Conservation (phyloP, 306 rosid species). For the Citrullus amarus region DNA sequence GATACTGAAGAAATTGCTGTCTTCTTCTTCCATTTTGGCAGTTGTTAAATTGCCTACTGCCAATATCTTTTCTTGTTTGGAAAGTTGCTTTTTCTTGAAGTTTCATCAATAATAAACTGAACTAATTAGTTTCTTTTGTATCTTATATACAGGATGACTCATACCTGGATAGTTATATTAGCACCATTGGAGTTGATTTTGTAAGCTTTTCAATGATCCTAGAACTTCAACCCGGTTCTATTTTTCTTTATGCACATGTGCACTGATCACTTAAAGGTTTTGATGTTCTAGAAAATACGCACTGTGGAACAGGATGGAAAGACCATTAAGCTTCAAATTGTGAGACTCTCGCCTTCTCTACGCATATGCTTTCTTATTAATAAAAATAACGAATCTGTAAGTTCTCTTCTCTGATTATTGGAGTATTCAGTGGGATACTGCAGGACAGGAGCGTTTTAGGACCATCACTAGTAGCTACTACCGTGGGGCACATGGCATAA, state of each 20-base stretch:
- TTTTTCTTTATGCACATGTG: neutral
- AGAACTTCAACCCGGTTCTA: neutral
- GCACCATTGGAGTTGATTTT: slow-evolving; percentile 52
- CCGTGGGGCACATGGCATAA: slow-evolving; percentile 54
- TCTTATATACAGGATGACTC: slow-evolving; percentile 32
- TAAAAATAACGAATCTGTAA: neutral
- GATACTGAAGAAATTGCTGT: neutral
- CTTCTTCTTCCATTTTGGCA: neutral
- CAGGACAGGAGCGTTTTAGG: slow-evolving; percentile 51
- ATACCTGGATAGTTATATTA: slow-evolving; percentile 42
- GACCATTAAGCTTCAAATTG: slow-evolving; percentile 47
- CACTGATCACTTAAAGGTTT: neutral
- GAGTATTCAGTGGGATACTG: slow-evolving; percentile 36
- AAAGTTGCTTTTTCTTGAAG: neutral
- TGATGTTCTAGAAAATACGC: slow-evolving; percentile 30
- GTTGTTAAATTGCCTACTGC: neutral
- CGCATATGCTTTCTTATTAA: neutral
- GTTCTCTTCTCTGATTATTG: neutral
- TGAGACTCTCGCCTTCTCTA: slow-evolving; percentile 12
- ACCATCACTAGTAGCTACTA: slow-evolving; percentile 52
- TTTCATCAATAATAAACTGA: neutral
- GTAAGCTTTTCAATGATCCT: slow-evolving; percentile 19
- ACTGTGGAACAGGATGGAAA: slow-evolving; percentile 51
- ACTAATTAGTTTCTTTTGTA: neutral
- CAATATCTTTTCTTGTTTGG: neutral